phyloP scores from a whole-genome alignment of 2,329 filamentous ascomycete species.

The Zarea fungicola region DNA sequence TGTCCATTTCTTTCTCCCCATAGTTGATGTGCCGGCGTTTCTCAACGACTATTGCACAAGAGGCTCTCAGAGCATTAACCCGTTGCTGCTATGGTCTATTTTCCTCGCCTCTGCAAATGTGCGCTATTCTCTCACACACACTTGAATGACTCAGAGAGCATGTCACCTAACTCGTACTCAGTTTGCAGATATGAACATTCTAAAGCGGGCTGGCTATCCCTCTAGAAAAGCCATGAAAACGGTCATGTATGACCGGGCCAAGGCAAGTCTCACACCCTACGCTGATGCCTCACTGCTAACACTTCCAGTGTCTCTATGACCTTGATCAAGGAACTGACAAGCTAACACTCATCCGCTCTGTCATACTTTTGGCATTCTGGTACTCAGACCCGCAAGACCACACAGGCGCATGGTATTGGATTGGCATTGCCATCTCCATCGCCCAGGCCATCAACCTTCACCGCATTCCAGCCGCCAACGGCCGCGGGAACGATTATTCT shows the following conservation, averaged over 20 bases:
- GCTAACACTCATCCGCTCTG: background rate
- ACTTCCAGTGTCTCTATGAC: background rate
- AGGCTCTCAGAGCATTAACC: background rate
- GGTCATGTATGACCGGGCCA: conserved; percentile 9
- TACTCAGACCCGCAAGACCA: conserved; percentile 4
- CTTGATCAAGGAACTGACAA: background rate
- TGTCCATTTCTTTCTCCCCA: conserved; percentile 9
- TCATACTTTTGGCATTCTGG: background rate
- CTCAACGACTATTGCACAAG: conserved; percentile 1
- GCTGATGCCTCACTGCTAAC: background rate
- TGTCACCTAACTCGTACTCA: background rate
- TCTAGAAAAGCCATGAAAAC: conserved; percentile 9
- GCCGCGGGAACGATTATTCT: background rate
- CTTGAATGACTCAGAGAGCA: background rate
- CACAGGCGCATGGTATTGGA: conserved; percentile 6
- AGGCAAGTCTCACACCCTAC: background rate
- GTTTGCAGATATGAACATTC: background rate
- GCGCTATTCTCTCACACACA: background rate
- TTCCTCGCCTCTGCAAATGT: conserved; percentile 1
- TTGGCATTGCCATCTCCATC: background rate
- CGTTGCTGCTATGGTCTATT: conserved; percentile 2
- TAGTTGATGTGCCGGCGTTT: conserved; percentile 4
- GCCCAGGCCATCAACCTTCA: background rate
- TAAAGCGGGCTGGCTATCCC: background rate
- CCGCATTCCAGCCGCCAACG: background rate